Conservation (phyloP, 768 basidiomycete genomes). For the Leccinum ochraceum region DNA sequence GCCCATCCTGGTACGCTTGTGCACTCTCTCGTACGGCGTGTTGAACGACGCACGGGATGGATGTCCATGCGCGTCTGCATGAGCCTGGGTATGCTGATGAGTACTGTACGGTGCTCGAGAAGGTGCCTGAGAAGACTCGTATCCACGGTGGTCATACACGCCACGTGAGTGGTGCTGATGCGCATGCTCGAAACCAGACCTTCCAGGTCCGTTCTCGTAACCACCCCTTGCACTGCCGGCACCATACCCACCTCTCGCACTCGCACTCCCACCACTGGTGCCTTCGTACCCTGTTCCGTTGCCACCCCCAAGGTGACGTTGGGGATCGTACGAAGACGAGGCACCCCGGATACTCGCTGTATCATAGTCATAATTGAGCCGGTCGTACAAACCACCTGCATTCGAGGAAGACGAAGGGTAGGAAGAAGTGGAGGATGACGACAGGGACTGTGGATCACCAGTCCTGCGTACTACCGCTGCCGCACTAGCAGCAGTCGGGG, state of each 20-base stretch:
- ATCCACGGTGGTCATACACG: constrained; percentile 29
- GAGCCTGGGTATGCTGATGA: constrained; percentile 19
- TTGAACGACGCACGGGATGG: constrained; percentile 22
- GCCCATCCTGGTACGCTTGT: constrained; percentile 29
- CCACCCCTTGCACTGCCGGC: constrained; percentile 14
- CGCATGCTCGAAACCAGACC: constrained; percentile 25
- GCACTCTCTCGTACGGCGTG: constrained; percentile 28
- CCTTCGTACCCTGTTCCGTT: constrained; percentile 19
- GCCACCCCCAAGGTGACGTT: constrained; percentile 15
- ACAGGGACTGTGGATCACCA: constrained; percentile 12
- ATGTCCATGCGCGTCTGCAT: constrained; percentile 23
- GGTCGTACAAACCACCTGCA: constrained; percentile 23
- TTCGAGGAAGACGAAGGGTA: constrained; percentile 21
- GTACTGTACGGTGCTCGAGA: constrained; percentile 22
- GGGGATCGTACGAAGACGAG: constrained; percentile 22
- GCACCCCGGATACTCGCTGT: constrained; percentile 14
- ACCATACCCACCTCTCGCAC: constrained; percentile 26
- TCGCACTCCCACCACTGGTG: constrained; percentile 11
- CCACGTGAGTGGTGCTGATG: constrained; percentile 30
- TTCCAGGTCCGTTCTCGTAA: constrained; percentile 22
- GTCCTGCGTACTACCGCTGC: constrained; percentile 15
- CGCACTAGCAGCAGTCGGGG: constrained; percentile 2
- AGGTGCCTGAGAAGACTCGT: constrained; percentile 27
- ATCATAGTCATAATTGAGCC: constrained; percentile 25
- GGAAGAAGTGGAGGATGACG: constrained; percentile 17